Evolutionary conservation across 768 basidiomycete genomes (phyloP).

Genomic region (Mycena galericulata): DNA sequence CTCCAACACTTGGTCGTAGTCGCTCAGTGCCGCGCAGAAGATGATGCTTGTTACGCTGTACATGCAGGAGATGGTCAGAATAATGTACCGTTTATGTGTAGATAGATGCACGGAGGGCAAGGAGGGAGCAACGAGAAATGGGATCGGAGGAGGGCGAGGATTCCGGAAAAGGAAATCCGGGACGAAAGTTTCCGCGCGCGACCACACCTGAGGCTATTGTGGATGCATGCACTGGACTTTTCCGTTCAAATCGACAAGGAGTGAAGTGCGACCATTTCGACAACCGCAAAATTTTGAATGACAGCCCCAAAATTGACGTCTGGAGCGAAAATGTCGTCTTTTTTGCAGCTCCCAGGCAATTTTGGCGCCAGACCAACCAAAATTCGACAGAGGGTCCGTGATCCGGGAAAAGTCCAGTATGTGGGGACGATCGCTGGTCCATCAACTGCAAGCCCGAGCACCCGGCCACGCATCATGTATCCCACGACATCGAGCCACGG

Average conservation of each 20-base stretch:
- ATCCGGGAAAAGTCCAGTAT: no score
- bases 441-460: neutral
- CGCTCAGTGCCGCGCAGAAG: slow-evolving; percentile 71
- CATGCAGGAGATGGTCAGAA: neutral
- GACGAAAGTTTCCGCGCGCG: neutral
- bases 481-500: neutral
- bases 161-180: neutral
- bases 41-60: slow-evolving; percentile 67
- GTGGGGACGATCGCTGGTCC: no score
- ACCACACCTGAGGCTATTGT: neutral
- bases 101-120: neutral
- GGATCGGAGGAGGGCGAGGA: neutral
- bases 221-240: neutral
- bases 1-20: slow-evolving; percentile 68
- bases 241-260: no score
- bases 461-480: neutral
- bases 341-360: no score
- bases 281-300: no score
- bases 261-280: no score
- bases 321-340: no score
- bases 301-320: no score
- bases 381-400: no score
- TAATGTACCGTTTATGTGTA: neutral
- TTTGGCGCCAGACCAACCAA: no score
- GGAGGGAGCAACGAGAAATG: neutral